These are phyloP conservation scores for Pyracantha coccinea DNA, from an alignment of 331 rosid genomes.

Conservation along the genomic window DNA sequence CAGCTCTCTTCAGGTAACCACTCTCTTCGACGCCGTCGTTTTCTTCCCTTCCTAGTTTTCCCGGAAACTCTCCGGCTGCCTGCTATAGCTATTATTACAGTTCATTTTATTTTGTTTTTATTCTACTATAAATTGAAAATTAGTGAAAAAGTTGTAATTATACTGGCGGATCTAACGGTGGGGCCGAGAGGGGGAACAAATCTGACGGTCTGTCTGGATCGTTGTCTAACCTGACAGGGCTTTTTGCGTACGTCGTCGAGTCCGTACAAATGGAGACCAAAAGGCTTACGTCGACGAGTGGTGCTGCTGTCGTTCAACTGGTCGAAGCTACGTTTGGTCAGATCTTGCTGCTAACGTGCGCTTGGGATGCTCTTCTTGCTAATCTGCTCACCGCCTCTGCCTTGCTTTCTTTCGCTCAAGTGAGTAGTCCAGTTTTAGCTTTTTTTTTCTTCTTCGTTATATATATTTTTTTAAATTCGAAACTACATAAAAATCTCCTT, in stretches of 20 bases:
- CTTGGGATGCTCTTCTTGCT: constrained; percentile 9
- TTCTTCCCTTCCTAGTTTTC: neutral
- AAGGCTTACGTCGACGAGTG: neutral
- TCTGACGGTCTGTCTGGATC: constrained; percentile 10
- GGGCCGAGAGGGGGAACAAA: constrained; percentile 14
- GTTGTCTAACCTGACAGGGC: constrained; percentile 9
- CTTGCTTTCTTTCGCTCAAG: constrained; percentile 6
- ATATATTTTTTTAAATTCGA: neutral
- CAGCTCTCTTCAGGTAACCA: neutral
- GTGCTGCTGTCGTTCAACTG: neutral
- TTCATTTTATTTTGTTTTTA: neutral
- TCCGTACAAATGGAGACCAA: constrained; percentile 35
- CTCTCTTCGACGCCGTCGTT: neutral
- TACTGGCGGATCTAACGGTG: constrained; percentile 14
- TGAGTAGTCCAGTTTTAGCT: too few species aligned
- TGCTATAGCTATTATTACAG: neutral
- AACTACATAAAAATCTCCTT: neutral
- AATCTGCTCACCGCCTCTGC: constrained; percentile 10
- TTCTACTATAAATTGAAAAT: neutral
- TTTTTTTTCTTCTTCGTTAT: neutral
- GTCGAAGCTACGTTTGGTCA: constrained; percentile 3
- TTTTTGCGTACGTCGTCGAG: neutral
- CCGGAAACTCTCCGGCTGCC: neutral
- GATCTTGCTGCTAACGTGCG: constrained; percentile 15
- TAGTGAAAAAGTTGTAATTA: neutral